A percentile compares a stretch with the other conserved stretches of the same genome.
Conservation (phyloP, 352 stramenopile species). For the Phytophthora constricta region DNA sequence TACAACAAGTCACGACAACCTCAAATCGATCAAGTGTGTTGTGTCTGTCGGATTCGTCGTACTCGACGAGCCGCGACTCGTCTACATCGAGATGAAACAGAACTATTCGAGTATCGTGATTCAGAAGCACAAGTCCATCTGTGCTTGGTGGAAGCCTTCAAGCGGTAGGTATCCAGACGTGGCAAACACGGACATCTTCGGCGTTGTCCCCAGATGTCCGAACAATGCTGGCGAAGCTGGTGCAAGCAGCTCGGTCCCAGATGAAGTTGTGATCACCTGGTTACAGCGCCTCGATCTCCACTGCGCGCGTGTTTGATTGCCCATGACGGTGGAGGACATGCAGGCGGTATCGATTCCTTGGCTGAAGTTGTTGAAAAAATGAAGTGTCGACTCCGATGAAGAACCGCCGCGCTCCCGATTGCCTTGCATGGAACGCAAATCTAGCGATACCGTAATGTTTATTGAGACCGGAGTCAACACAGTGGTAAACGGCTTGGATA, state of each 20-base stretch:
- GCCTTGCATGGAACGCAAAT: too few species aligned
- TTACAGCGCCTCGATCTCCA: conserved; percentile 41
- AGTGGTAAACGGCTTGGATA: background rate
- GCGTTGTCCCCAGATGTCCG: conserved; percentile 45
- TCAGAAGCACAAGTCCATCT: conserved; percentile 62
- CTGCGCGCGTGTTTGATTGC: conserved; percentile 52
- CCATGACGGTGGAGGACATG: conserved; percentile 33
- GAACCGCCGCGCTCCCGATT: background rate
- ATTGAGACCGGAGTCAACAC: background rate
- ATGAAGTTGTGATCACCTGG: conserved; percentile 61
- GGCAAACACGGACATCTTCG: conserved; percentile 54
- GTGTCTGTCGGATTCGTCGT: conserved; percentile 45
- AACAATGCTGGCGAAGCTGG: conserved; percentile 62
- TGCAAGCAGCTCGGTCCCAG: conserved; percentile 62
- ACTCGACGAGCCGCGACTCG: conserved; percentile 57
- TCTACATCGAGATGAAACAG: conserved; percentile 47
- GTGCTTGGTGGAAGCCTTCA: conserved; percentile 45
- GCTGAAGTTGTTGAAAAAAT: background rate
- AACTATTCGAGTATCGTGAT: conserved; percentile 66
- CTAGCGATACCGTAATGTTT: too few species aligned
- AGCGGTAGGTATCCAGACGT: conserved; percentile 65
- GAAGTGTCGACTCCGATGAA: background rate
- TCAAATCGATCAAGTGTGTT: conserved; percentile 56
- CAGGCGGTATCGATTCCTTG: too few species aligned
- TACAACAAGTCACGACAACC: conserved; percentile 63